Percentiles rank a stretch among this genome's conserved stretches.
phyloP scores from a whole-genome alignment of 2,329 filamentous ascomycete genomes.

The Ceratocystis albifundus region DNA sequence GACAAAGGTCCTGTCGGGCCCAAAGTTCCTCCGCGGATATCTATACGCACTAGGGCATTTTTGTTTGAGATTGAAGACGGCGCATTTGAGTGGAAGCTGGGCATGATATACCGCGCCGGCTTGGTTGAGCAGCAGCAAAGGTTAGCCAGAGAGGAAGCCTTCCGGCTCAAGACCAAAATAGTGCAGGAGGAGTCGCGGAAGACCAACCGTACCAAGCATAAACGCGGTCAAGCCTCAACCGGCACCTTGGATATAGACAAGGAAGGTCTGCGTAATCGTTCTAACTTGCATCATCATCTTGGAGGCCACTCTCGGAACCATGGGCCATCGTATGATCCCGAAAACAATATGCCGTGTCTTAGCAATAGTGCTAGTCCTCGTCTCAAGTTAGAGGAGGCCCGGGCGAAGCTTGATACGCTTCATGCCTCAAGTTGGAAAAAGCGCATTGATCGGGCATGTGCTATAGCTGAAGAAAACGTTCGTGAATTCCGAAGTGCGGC shows the following conservation, averaged over 20 bases:
- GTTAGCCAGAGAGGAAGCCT: slow-evolving; percentile 80
- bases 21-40: slow-evolving; percentile 76
- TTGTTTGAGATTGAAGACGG: slow-evolving; percentile 92
- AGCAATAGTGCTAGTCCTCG: slow-evolving; percentile 13
- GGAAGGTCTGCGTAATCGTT: slow-evolving; percentile 31
- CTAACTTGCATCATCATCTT: slow-evolving; percentile 36
- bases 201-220: slow-evolving; percentile 40
- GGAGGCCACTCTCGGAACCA: slow-evolving; percentile 38
- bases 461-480: slow-evolving; percentile 59
- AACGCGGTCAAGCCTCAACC: slow-evolving; percentile 28
- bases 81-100: slow-evolving; percentile 93
- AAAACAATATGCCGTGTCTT: slow-evolving; percentile 44
- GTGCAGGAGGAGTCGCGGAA: slow-evolving; percentile 56
- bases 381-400: slow-evolving; percentile 59
- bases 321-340: slow-evolving; percentile 64
- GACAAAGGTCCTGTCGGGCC: slow-evolving; percentile 76
- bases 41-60: slow-evolving; percentile 67
- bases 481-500: slow-evolving; percentile 68
- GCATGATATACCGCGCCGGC: slow-evolving; percentile 83
- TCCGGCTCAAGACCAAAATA: slow-evolving; percentile 74
- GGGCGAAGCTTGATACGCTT: slow-evolving; percentile 60
- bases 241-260: slow-evolving; percentile 20
- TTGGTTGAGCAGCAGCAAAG: slow-evolving; percentile 82
- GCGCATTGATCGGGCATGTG: slow-evolving; percentile 68
- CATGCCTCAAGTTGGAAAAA: slow-evolving; percentile 88